Conservation (phyloP, 2,329 filamentous ascomycete species). For the Periglandula ipomoeae region DNA sequence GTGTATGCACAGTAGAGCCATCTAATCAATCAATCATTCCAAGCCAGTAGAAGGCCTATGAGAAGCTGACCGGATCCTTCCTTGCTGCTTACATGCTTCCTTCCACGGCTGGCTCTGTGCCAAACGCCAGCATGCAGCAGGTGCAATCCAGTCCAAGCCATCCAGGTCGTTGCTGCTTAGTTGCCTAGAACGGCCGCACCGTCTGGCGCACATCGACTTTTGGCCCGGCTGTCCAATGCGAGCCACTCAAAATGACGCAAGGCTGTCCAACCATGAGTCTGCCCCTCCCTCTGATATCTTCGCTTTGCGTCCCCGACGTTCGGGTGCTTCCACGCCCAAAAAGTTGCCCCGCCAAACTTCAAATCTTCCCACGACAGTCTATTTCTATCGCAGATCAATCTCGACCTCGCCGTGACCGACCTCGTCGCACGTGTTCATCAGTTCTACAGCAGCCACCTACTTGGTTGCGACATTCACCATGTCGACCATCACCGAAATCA, state of each 20-base stretch:
- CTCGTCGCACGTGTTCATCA: not conserved
- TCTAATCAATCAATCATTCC: not conserved
- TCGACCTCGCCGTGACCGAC: not conserved
- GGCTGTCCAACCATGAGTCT: conserved; percentile 6
- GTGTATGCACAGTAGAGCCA: not conserved
- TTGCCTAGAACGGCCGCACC: too few relatives aligned
- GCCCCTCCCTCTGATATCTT: not conserved
- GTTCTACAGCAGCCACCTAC: not conserved
- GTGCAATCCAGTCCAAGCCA: too few relatives aligned
- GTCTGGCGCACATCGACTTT: too few relatives aligned
- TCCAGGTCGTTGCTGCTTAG: too few relatives aligned
- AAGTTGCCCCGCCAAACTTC: conserved; percentile 12
- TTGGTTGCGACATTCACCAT: conserved; percentile 33
- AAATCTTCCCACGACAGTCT: conserved; percentile 5
- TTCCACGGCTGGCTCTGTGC: not conserved
- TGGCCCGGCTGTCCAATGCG: not conserved
- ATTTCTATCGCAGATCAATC: conserved; percentile 2
- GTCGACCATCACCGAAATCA: conserved; percentile 72
- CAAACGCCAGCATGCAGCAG: too few relatives aligned
- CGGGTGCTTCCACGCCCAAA: not conserved
- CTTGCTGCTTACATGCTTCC: not conserved
- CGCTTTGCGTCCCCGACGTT: conserved; percentile 4
- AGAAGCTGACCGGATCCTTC: not conserved
- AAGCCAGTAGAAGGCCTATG: not conserved
- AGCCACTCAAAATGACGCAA: conserved; percentile 16